These are phyloP conservation scores for Celoporthe dispersa DNA, from an alignment of 2,329 filamentous ascomycete genomes.

Conservation along the genomic window DNA sequence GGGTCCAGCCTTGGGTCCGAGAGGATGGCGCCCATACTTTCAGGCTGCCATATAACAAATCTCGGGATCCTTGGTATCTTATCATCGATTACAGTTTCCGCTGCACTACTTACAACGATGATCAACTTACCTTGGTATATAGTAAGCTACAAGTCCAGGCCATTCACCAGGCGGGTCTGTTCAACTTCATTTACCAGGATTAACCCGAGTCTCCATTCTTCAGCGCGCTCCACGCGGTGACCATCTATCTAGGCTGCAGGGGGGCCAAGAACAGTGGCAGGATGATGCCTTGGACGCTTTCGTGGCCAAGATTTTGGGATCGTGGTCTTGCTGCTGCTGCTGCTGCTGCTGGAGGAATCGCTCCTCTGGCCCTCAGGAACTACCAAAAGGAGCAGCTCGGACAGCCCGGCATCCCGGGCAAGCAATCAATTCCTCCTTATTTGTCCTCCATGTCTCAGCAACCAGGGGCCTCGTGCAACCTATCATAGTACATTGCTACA, in stretches of 20 bases:
- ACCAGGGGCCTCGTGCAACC: background rate
- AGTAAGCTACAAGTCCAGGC: background rate
- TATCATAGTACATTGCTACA: background rate
- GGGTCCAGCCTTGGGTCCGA: background rate
- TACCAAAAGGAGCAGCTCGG: background rate
- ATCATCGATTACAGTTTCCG: background rate
- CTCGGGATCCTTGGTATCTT: background rate
- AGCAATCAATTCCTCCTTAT: background rate
- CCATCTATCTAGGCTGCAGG: background rate
- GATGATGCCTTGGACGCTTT: background rate
- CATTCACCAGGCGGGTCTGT: background rate
- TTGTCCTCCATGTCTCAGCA: background rate
- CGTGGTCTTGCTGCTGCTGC: background rate
- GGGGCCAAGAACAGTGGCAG: no score
- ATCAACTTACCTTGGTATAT: background rate
- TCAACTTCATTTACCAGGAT: constrained; percentile 5
- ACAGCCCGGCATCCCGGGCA: background rate
- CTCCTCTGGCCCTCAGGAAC: background rate
- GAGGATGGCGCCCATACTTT: background rate
- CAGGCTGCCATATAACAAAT: constrained; percentile 1
- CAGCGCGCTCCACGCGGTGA: background rate
- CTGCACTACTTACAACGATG: background rate
- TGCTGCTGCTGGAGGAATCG: background rate
- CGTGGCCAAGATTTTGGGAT: background rate
- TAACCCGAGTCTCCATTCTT: background rate